A percentile compares a stretch with the other conserved stretches of the same genome.
phyloP scores from a whole-genome alignment of 2,329 filamentous ascomycete species.

The Calonectria crousiana region DNA sequence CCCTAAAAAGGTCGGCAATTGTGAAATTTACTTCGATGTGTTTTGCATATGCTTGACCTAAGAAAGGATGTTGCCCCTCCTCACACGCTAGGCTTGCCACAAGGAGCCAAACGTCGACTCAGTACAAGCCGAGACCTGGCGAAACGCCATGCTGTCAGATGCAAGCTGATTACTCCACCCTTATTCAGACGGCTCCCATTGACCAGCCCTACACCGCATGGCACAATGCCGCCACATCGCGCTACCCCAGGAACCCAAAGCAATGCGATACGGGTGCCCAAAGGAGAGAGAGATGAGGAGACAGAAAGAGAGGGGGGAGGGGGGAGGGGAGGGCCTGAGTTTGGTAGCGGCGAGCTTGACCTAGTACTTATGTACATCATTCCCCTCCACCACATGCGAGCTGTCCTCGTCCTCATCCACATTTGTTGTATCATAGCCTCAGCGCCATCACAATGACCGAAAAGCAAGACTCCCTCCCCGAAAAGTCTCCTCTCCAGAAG shows the following conservation, averaged over 20 bases:
- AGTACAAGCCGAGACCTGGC: neutral
- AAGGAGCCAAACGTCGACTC: neutral
- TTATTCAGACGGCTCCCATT: neutral
- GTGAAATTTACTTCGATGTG: neutral
- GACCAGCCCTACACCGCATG: slow-evolving; percentile 1
- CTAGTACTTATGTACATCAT: slow-evolving; percentile 6
- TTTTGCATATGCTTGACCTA: neutral
- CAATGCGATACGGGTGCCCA: neutral
- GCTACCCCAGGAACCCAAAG: neutral
- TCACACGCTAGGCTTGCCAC: neutral
- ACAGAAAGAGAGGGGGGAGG: too few species aligned
- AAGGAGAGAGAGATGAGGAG: neutral
- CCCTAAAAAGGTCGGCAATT: neutral
- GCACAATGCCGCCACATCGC: neutral
- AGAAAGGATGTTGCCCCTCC: neutral
- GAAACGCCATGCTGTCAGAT: neutral
- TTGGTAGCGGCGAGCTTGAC: slow-evolving; percentile 3
- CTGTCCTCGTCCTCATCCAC: neutral
- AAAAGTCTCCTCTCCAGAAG: slow-evolving; percentile 27
- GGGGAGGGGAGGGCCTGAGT: neutral
- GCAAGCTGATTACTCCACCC: slow-evolving; percentile 7
- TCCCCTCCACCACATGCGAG: neutral
- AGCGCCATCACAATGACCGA: slow-evolving; percentile 2
- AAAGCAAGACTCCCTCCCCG: neutral
- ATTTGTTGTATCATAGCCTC: neutral